Base-by-base conservation (phyloP, 176 grass and related monocot genomes). In the Bothriochloa decipiens region DNA sequence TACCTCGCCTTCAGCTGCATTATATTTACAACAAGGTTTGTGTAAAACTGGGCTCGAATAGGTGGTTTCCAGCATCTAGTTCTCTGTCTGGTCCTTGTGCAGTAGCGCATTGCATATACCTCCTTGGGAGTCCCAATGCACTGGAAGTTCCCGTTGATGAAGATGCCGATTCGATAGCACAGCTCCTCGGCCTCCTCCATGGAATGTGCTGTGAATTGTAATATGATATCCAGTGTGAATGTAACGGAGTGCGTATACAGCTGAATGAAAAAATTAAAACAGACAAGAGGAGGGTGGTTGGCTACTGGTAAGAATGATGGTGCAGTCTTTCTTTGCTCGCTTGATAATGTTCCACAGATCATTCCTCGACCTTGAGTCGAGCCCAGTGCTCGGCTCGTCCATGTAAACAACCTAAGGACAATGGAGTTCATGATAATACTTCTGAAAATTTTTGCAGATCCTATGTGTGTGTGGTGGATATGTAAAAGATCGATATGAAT, bases 221-320 rank as follows among this genome's bases (percentile, higher is more conserved):
- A 50, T 50, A 50, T 50, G 47, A 15, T 15, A 57, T 88, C n/a
- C 57, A 11, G 17, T 70, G 8, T 15, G 18, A 13, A 43, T 11
- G 22, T 42, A 77, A 42, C 40, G 40, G 2, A 9, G 0, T 13
- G 49, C 16, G 42, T 28, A 0, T 0, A 4, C 1, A 55, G 17
- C 8, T 67, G 52, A 29, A 79, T 13, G 27, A 22, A 57, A 22
- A 22, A 22, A n/a, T 57, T 22, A 22, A n/a, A 23, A 55, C 4
- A 39, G 26, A 66, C 42, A 78, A 29, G 60, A 26, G 10, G 23
- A 26, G 41, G 23, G 11, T 70, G 22, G 18, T n/a, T 25, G 3
- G 65, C 39, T 93, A 98, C 96, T 98, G 29, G 96, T 98, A 49
- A 98, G 92, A 67, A 98, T 94, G 75, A 98, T 98, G 50, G 91